phyloP scores from a whole-genome alignment of 2,329 filamentous ascomycete genomes.

The Drechslerella coelobrocha region DNA sequence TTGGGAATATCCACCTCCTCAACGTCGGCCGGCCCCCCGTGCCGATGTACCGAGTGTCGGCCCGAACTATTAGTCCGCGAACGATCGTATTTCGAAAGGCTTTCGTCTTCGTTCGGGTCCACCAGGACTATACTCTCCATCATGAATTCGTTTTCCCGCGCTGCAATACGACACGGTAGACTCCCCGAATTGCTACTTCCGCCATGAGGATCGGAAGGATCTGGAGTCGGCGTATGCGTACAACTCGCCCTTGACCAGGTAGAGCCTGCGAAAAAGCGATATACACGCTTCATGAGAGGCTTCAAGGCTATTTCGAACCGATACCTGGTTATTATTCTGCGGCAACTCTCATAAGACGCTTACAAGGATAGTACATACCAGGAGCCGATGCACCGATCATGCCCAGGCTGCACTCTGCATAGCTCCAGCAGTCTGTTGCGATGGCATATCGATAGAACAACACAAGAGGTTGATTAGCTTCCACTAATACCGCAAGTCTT shows the following conservation, averaged over 20 bases:
- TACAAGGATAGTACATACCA: conserved; percentile 10
- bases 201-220: conserved; percentile 8
- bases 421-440: conserved; percentile 24
- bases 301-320: conserved; percentile 22
- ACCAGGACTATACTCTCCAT: conserved; percentile 11
- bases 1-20: neutral
- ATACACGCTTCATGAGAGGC: conserved; percentile 26
- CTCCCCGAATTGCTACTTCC: conserved; percentile 1
- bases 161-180: conserved; percentile 11
- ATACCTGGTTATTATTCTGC: neutral
- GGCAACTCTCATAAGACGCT: neutral
- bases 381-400: conserved; percentile 42
- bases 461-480: conserved; percentile 8
- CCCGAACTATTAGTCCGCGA: conserved; percentile 15
- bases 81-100: conserved; percentile 8
- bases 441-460: conserved; percentile 21
- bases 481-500: conserved; percentile 19
- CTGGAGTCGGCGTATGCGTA: conserved; percentile 5
- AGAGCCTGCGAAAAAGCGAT: neutral
- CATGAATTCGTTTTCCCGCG: conserved; percentile 11
- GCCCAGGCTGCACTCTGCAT: conserved; percentile 29
- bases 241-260: conserved; percentile 14
- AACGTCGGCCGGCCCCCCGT: conserved; percentile 3
- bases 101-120: neutral
- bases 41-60: conserved; percentile 3